Evolutionary conservation across 2,329 filamentous ascomycete species (phyloP), one percentile per base, ranked within the genome.

Genomic region (Colletotrichum brevisporum): DNA sequence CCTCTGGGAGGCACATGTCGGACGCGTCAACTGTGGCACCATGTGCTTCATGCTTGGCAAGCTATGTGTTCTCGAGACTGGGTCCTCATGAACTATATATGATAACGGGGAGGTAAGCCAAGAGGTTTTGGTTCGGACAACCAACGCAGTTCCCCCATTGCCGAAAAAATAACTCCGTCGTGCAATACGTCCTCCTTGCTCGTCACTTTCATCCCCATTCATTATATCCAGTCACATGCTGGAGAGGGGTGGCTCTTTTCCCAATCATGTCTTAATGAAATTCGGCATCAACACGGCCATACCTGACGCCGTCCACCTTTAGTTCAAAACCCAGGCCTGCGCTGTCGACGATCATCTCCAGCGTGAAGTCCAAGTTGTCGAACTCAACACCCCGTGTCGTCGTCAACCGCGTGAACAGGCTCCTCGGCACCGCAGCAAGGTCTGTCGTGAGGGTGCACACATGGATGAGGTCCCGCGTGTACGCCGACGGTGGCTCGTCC

Each of bases 401-500:
- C 16, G 92, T 94, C 71, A 95, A 79, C 15, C 91, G 82, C 1
- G 92, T 94, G 75, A 95, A 95, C 12, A 94, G 77, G 67, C 86
- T 90, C 72, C 90, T 87, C 1, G 93, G 93, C 18, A 95, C 92
- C 0, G 91, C 91, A 56, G 90, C 91, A 13, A 95, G 82, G 75
- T 95, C 92, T 16, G 93, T 95, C n/a, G 90, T 94, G 47, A 95
- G 83, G 1, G 92, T 95, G 79, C 92, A 95, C 27, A 95, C 92
- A 72, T 92, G 90, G 57, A 91, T 86, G 13, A 95, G 83, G 5
- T 90, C 87, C 6, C 87, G 82, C 16, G 85, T 85, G 78, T 89
- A 90, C 2, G 89, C 85, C 1, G 78, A 85, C 0, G 90, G 92
- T 6, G 90, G 90, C 60, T 85, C 84, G 71, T 94, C 92, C 4